Evolutionary conservation across 2,329 filamentous ascomycete genomes (phyloP).

Genomic region (Fusarium sp.): DNA sequence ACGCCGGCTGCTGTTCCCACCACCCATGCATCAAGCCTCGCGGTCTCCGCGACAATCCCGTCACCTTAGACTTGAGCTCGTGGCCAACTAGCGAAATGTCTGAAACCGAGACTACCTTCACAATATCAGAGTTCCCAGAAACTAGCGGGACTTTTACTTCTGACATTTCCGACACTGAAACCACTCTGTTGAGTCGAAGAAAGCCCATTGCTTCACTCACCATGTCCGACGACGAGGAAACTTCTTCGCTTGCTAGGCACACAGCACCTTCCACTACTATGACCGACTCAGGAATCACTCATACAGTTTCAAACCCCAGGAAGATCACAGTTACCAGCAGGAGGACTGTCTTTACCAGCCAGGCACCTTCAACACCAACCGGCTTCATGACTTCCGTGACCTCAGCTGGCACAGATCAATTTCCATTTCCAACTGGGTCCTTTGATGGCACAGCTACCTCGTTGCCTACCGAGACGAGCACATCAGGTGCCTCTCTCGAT

Average conservation of each 20-base stretch:
- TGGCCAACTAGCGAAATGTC: slow-evolving; percentile 9
- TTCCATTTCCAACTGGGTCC: slow-evolving; percentile 11
- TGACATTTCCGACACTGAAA: not conserved
- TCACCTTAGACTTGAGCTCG: not conserved
- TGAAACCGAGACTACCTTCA: not conserved
- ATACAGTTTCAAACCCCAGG: slow-evolving; percentile 51
- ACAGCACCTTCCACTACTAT: slow-evolving; percentile 36
- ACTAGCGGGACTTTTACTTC: not conserved
- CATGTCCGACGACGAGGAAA: slow-evolving; percentile 5
- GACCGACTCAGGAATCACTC: slow-evolving; percentile 54
- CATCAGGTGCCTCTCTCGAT: not conserved
- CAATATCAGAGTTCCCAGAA: not conserved
- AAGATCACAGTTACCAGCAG: slow-evolving; percentile 52
- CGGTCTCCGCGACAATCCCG: slow-evolving; percentile 9
- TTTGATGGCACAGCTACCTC: slow-evolving; percentile 15
- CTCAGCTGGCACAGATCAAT: slow-evolving; percentile 1
- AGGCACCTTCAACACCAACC: slow-evolving; percentile 34
- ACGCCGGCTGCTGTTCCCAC: slow-evolving; percentile 58
- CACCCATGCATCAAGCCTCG: slow-evolving; percentile 55
- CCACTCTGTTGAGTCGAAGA: slow-evolving; percentile 1
- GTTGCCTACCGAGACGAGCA: slow-evolving; percentile 26
- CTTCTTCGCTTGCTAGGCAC: slow-evolving; percentile 1
- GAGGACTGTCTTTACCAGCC: slow-evolving; percentile 49
- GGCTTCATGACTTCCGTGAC: slow-evolving; percentile 19
- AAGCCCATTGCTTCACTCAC: not conserved